A percentile compares a stretch with the other conserved stretches of the same genome.
Conservation (phyloP, 805 yeast genomes). For the Spencermartinsiella europaea region DNA sequence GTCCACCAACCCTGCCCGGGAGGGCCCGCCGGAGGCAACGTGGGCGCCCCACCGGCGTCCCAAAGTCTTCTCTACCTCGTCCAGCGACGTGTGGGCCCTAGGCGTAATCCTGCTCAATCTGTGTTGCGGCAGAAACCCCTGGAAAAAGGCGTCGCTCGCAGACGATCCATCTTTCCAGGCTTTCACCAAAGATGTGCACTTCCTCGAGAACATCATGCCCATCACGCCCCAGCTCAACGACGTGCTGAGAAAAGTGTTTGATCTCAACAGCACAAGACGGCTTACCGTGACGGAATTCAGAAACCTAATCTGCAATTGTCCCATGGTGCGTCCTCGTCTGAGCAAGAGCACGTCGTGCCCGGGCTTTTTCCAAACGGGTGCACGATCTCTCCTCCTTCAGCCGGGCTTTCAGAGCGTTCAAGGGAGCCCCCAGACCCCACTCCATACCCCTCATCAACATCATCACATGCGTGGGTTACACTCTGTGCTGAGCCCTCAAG, state of each 20-base stretch:
- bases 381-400: background rate
- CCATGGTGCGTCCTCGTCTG: background rate
- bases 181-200: conserved; percentile 49
- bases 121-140: conserved; percentile 81
- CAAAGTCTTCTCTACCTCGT: conserved; percentile 51
- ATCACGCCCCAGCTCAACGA: conserved; percentile 56
- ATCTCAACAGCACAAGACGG: conserved; percentile 11
- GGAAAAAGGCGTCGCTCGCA: conserved; percentile 69
- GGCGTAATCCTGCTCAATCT: conserved; percentile 77
- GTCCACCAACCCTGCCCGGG: background rate
- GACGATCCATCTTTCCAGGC: conserved; percentile 62
- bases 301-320: conserved; percentile 9
- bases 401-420: background rate
- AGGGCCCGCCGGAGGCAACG: background rate
- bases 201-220: conserved; percentile 66
- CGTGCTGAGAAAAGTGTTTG: conserved; percentile 15
- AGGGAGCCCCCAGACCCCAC: background rate
- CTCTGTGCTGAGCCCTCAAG: too few relatives aligned
- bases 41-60: too few relatives aligned
- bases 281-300: conserved; percentile 12
- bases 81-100: conserved; percentile 85
- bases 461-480: too few relatives aligned
- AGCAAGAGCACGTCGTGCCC: background rate
- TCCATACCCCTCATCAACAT: too few relatives aligned
- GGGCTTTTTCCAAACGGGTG: background rate